phyloP scores from a whole-genome alignment of 495 filamentous ascomycete species.

The Penicillium pancosmium region DNA sequence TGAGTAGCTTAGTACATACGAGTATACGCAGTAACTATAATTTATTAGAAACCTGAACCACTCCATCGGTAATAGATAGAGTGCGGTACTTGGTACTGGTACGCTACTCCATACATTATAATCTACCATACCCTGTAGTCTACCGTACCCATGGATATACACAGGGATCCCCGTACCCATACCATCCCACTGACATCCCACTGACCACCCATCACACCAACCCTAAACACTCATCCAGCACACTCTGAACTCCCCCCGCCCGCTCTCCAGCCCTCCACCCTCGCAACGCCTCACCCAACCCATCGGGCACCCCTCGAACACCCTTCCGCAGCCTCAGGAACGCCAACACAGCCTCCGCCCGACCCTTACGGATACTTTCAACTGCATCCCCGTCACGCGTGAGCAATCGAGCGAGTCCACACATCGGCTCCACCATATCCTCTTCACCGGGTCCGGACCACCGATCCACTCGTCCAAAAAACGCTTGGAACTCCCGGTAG shows the following conservation, averaged over 20 bases:
- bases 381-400: conserved; percentile 41
- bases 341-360: conserved; percentile 40
- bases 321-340: conserved; percentile 39
- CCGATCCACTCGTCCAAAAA: conserved; percentile 40
- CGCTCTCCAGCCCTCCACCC: conserved; percentile 42
- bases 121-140: not conserved
- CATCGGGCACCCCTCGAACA: conserved; percentile 27
- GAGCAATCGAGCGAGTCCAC: conserved; percentile 35
- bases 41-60: no score
- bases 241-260: conserved; percentile 38
- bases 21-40: no score
- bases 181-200: not conserved
- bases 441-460: conserved; percentile 28
- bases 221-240: conserved; percentile 41
- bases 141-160: not conserved
- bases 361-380: conserved; percentile 44
- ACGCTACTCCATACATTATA: no score
- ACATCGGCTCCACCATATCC: conserved; percentile 31
- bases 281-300: conserved; percentile 24
- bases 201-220: conserved; percentile 7
- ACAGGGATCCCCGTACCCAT: not conserved
- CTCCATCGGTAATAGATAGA: no score
- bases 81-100: no score
- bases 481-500: conserved; percentile 45
- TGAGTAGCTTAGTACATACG: no score